phyloP scores from a whole-genome alignment of 1,284 basidiomycete species.

The Gymnopus androsaceus region DNA sequence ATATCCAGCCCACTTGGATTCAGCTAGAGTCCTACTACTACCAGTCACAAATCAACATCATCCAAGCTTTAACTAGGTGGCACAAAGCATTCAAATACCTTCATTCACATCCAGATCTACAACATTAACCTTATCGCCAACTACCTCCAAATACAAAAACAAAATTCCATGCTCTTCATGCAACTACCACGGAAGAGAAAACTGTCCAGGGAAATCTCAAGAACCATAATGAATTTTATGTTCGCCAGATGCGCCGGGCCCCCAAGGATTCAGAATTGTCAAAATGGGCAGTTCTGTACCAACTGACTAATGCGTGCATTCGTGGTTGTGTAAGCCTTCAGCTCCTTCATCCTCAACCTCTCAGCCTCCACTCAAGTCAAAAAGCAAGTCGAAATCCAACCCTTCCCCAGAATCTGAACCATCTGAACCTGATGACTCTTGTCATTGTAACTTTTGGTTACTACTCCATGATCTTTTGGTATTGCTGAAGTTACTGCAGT shows the following conservation, averaged over 20 bases:
- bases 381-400: not conserved
- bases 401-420: not conserved
- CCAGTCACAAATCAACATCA: constrained; percentile 10
- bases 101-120: constrained; percentile 4
- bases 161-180: not conserved
- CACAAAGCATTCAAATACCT: not conserved
- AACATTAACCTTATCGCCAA: constrained; percentile 5
- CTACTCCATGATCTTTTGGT: constrained; percentile 29
- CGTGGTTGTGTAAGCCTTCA: no score
- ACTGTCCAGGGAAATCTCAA: not conserved
- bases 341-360: no score
- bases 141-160: constrained; percentile 21
- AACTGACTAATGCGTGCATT: no score
- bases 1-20: constrained; percentile 5
- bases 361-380: not conserved
- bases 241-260: no score
- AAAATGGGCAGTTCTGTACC: no score
- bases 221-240: no score
- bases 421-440: constrained; percentile 12
- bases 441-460: constrained; percentile 23
- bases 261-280: no score
- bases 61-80: not conserved
- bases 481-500: constrained; percentile 26
- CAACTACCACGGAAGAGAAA: constrained; percentile 1
- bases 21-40: not conserved